These are phyloP conservation scores for Cutaneotrichosporon sp. DNA, from an alignment of 1,284 basidiomycete genomes.

Conservation along the genomic window DNA sequence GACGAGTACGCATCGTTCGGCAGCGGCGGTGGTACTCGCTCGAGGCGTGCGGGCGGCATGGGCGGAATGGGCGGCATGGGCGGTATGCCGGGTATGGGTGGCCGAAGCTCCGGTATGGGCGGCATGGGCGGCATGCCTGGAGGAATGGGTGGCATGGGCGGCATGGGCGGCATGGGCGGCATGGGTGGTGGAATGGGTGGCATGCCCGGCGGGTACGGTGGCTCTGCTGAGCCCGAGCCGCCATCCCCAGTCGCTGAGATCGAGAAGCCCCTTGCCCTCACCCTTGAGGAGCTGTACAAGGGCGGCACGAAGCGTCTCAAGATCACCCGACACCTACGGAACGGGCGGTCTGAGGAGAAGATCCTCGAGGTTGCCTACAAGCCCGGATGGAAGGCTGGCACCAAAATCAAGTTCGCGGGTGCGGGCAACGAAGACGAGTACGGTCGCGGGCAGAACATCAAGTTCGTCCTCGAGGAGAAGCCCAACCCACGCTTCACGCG, in stretches of 20 bases:
- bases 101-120: too few species aligned
- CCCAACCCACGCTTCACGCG: slow-evolving; percentile 68
- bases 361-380: slow-evolving; percentile 82
- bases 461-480: slow-evolving; percentile 89
- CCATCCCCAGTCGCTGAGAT: slow-evolving; percentile 58
- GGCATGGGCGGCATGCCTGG: slow-evolving; percentile 52
- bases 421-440: slow-evolving; percentile 75
- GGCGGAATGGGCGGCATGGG: slow-evolving; percentile 24
- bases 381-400: slow-evolving; percentile 66
- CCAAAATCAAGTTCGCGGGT: slow-evolving; percentile 81
- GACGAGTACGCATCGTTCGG: slow-evolving; percentile 33
- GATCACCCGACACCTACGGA: slow-evolving; percentile 67
- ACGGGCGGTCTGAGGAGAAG: slow-evolving; percentile 79
- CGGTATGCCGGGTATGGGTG: slow-evolving; percentile 52
- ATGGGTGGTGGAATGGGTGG: slow-evolving; percentile 38
- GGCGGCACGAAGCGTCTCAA: slow-evolving; percentile 87
- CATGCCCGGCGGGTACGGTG: slow-evolving; percentile 51
- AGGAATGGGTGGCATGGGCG: slow-evolving; percentile 53
- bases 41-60: slow-evolving; percentile 26
- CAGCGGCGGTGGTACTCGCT: slow-evolving; percentile 26
- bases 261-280: slow-evolving; percentile 75
- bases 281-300: slow-evolving; percentile 84
- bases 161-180: slow-evolving; percentile 48
- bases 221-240: slow-evolving; percentile 41
- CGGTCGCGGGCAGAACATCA: slow-evolving; percentile 69